Evolutionary conservation across 352 stramenopile species (phyloP), one percentile per base, ranked within the genome.

Genomic region (Phytophthora vignae): DNA sequence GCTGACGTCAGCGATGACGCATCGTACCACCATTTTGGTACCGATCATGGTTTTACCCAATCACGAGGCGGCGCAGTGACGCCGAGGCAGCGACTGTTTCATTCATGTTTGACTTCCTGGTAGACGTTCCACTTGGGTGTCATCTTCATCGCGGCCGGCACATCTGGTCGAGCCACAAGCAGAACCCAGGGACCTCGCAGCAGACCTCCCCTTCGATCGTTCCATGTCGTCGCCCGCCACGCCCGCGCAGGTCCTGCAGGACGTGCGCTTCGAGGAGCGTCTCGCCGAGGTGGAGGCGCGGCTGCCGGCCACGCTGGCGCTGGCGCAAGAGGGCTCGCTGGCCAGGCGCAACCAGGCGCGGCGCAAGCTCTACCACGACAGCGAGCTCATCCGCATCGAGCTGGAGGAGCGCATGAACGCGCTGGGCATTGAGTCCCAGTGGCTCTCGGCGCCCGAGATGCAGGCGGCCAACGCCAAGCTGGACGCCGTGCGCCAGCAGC

Each of bases 361-460:
- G 19, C 84, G 86, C 67, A 77, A 87, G 64, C 79, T 94, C 14
- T 93, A 96, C 63, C 74, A 78, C 50, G 86, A 93, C 63, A 84
- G 71, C 67, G 88, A 96, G 66, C 67, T 93, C 29, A 70, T 96
- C 55, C 88, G 85, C 62, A 73, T 96, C 19, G 88, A 96, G 61
- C 75, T 96, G 44, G 87, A 96, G 57, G 88, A 93, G 72, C 77
- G 85, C 25, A 78, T 95, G 67, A 92, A 93, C 68, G 55, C 79
- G 55, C 67, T 88, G 19, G 87, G 83, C 44, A 85, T 93, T 38
- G 83, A 93, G 50, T 77, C 61, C n/a, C 74, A 91, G 62, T 91
- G 77, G 77, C 36, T 79, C 15, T 74, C 76, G 22, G 81, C 80
- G 11, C 66, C 78, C 0, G 77, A 84, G 55, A 84, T 94, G 54